phyloP scores from a whole-genome alignment of 306 rosid genomes.

The Quillaja saponaria region DNA sequence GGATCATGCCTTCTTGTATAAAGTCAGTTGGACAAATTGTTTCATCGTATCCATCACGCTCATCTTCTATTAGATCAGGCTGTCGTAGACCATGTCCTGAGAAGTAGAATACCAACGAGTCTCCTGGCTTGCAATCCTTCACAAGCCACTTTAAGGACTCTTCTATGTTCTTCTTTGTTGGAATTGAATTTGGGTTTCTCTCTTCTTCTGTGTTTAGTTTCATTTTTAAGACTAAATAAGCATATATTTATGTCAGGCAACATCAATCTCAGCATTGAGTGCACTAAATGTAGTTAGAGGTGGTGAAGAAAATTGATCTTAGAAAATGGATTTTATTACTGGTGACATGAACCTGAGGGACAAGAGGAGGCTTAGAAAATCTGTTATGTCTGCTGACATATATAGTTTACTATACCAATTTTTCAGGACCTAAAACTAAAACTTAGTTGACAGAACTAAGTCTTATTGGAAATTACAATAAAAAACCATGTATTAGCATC shows the following conservation, averaged over 20 bases:
- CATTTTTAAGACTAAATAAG: no score
- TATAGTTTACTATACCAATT: no score
- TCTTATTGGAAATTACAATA: no score
- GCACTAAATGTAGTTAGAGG: no score
- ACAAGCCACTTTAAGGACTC: slow-evolving; percentile 71
- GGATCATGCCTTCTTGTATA: slow-evolving; percentile 56
- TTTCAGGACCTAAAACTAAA: no score
- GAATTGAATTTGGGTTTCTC: slow-evolving; percentile 24
- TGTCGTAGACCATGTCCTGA: slow-evolving; percentile 84
- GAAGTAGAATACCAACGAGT: slow-evolving; percentile 78
- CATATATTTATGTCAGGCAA: no score
- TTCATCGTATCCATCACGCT: slow-evolving; percentile 67
- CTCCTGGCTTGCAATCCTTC: slow-evolving; percentile 59
- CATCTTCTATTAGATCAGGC: slow-evolving; percentile 60
- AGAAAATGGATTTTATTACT: slow-evolving; percentile 61
- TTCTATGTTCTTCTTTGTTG: slow-evolving; percentile 70
- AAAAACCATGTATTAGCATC: no score
- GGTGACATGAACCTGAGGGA: slow-evolving; percentile 31
- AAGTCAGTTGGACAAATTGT: slow-evolving; percentile 72
- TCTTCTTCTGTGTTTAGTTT: slow-evolving; percentile 46
- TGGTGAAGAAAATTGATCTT: no score
- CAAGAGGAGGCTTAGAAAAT: no score
- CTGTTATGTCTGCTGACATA: no score
- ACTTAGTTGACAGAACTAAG: no score
- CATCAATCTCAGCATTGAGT: no score